Percentiles rank a stretch among this genome's conserved stretches.
These are phyloP conservation scores for Tetrapisispora arboricola DNA, from an alignment of 805 yeast species.

Conservation along the genomic window DNA sequence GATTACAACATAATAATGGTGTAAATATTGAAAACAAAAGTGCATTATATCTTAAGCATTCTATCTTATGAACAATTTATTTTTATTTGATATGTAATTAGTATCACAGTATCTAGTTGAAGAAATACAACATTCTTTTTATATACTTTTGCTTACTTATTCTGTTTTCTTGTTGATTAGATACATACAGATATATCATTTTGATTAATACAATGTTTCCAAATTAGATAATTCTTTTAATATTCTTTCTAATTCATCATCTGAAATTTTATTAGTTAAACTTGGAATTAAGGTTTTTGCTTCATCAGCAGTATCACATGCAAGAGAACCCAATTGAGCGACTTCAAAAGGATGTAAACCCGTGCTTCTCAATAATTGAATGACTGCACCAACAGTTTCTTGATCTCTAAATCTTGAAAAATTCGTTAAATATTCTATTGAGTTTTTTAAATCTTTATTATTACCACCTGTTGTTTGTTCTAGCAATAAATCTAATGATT, in stretches of 20 bases:
- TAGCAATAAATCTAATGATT: slow-evolving; percentile 23
- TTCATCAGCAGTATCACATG: slow-evolving; percentile 95
- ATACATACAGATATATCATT: slow-evolving; percentile 1
- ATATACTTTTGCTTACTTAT: no score
- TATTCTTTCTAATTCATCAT: slow-evolving; percentile 77
- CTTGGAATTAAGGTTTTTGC: slow-evolving; percentile 92
- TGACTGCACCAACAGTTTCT: slow-evolving; percentile 89
- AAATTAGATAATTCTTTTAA: slow-evolving; percentile 75
- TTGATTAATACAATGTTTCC: slow-evolving; percentile 34
- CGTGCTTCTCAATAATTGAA: slow-evolving; percentile 63
- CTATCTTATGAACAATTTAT: no score
- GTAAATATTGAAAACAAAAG: no score
- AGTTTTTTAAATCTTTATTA: slow-evolving; percentile 82
- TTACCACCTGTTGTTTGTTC: slow-evolving; percentile 49
- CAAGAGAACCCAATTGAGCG: slow-evolving; percentile 78
- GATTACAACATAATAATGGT: no score
- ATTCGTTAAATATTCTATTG: slow-evolving; percentile 73
- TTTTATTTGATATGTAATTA: no score
- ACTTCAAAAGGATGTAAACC: slow-evolving; percentile 90
- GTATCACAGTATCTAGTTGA: no score
- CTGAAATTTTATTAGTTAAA: slow-evolving; percentile 67
- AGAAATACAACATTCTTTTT: no score
- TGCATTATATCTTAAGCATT: no score
- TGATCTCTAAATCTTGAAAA: slow-evolving; percentile 89
- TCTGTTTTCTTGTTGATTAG: background rate